These are phyloP conservation scores for Ustilago vetiveriae DNA, from an alignment of 1,284 basidiomycete genomes.

Conservation along the genomic window DNA sequence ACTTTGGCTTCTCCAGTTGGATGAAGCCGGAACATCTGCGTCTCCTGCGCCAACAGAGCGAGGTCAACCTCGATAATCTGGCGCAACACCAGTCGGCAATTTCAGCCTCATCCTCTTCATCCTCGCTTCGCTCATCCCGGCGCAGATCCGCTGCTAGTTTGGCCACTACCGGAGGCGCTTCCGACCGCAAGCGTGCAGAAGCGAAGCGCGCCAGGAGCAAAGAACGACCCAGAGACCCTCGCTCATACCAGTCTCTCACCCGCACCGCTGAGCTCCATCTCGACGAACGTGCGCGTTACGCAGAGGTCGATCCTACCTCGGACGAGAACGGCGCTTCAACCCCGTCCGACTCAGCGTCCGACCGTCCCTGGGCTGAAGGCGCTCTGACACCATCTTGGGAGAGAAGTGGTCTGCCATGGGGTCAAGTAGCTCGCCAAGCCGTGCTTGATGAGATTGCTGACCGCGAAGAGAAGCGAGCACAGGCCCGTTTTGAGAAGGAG, in stretches of 20 bases:
- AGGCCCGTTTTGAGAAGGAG: slow-evolving; percentile 35
- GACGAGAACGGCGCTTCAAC: slow-evolving; percentile 32
- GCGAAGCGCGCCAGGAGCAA: slow-evolving; percentile 30
- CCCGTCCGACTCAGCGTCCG: slow-evolving; percentile 28
- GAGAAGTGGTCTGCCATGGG: slow-evolving; percentile 37
- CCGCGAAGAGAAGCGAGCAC: slow-evolving; percentile 32
- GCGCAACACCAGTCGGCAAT: slow-evolving; percentile 23
- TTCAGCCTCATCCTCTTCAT: slow-evolving; percentile 11
- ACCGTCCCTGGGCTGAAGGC: slow-evolving; percentile 25
- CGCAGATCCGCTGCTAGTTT: slow-evolving; percentile 34
- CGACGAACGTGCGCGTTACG: slow-evolving; percentile 55
- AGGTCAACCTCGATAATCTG: slow-evolving; percentile 57
- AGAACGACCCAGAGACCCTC: slow-evolving; percentile 28
- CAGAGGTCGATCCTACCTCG: slow-evolving; percentile 54
- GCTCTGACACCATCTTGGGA: slow-evolving; percentile 40
- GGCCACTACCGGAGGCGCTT: slow-evolving; percentile 9
- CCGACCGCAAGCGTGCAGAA: slow-evolving; percentile 32
- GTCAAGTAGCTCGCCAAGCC: slow-evolving; percentile 34
- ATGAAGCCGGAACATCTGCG: slow-evolving; percentile 88
- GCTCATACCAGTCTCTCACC: slow-evolving; percentile 53
- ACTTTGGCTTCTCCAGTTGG: slow-evolving; percentile 93
- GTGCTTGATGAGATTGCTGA: slow-evolving; percentile 28
- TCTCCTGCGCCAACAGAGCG: slow-evolving; percentile 75
- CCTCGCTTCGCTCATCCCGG: slow-evolving; percentile 15
- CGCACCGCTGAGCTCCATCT: slow-evolving; percentile 58